Base-by-base conservation (phyloP, 495 filamentous ascomycete genomes). In the Tuber borchii region DNA sequence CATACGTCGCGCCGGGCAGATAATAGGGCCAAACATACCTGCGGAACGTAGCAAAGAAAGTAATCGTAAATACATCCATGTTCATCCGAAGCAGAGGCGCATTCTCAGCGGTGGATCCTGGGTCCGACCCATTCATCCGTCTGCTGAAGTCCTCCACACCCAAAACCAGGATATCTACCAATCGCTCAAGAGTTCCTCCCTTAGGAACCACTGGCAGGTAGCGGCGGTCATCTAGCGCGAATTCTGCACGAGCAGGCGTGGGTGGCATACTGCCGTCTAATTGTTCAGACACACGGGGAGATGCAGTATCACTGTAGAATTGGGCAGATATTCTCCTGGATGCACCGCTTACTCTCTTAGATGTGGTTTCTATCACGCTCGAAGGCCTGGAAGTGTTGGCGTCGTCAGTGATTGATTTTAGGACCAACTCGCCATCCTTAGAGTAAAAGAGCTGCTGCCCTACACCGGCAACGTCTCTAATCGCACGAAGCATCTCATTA, bases 31-130 rank as follows among this genome's bases (percentile, higher is more conserved):
- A 69, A 70, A 31, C 44, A 77, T 77, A 84, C 83, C 83, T 84
- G 72, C 83, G 76, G 69, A 83, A 84, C 1, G 83, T 84, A 71
- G 83, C 82, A 75, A 84, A 84, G 61, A 84, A 84, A 48, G 83
- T 84, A 34, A 82, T 82, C 56, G 80, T 83, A 69, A 83, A 84
- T 51, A 84, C 81, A 78, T 83, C 82, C 83, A 83, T 83, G 71
- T 84, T 80, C 83, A 84, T 84, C 22, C 74, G 75, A 14, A 84
- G 79, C 44, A 77, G 65, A 40, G 81, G 77, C 26, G 80, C 51
- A 22, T 72, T 74, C 71, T 83, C 79, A 68, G 72, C 61, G 12
- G 45, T 43, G 44, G 70, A 71, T 46, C 74, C 71, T 17, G 74
- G 48, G 39, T 80, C 83, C 31, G 77, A 79, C 43, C 76, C 72